Evolutionary conservation across 2,329 filamentous ascomycete species (phyloP).

Genomic region (Helotiales sp.): DNA sequence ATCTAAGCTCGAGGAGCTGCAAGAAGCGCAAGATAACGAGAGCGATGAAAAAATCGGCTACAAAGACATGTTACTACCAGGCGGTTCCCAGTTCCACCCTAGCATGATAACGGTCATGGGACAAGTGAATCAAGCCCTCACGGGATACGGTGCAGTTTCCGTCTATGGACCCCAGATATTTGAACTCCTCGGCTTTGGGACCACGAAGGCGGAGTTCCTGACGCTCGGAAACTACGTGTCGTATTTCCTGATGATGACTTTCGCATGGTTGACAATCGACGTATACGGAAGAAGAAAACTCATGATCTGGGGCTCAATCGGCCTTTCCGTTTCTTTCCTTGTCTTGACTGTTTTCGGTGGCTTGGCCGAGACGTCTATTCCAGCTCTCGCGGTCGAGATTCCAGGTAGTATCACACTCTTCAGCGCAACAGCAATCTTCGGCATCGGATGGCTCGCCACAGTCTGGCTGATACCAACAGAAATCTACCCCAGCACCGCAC

Average conservation of each 20-base stretch:
- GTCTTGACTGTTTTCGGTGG: slow-evolving; percentile 57
- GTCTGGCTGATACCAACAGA: slow-evolving; percentile 63
- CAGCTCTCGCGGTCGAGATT: slow-evolving; percentile 51
- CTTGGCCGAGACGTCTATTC: slow-evolving; percentile 51
- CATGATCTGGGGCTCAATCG: slow-evolving; percentile 56
- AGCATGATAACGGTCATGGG: slow-evolving; percentile 66
- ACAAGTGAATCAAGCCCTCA: slow-evolving; percentile 64
- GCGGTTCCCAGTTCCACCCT: slow-evolving; percentile 62
- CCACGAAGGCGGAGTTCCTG: slow-evolving; percentile 57
- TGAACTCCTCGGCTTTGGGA: slow-evolving; percentile 61
- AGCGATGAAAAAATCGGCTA: slow-evolving; percentile 54
- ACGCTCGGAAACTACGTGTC: slow-evolving; percentile 65
- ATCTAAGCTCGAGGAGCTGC: slow-evolving; percentile 54
- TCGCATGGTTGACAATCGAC: slow-evolving; percentile 64
- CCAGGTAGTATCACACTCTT: slow-evolving; percentile 58
- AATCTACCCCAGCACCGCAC: slow-evolving; percentile 64
- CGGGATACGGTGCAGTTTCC: slow-evolving; percentile 62
- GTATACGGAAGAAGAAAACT: slow-evolving; percentile 58
- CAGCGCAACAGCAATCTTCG: slow-evolving; percentile 63
- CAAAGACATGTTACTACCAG: slow-evolving; percentile 60
- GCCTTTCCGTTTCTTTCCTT: slow-evolving; percentile 55
- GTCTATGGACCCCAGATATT: slow-evolving; percentile 70
- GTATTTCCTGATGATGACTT: slow-evolving; percentile 65
- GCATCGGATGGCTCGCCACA: slow-evolving; percentile 63
- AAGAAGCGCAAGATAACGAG: slow-evolving; percentile 56